These are phyloP conservation scores for Claviceps lovelessii DNA, from an alignment of 2,329 filamentous ascomycete genomes.

Conservation along the genomic window DNA sequence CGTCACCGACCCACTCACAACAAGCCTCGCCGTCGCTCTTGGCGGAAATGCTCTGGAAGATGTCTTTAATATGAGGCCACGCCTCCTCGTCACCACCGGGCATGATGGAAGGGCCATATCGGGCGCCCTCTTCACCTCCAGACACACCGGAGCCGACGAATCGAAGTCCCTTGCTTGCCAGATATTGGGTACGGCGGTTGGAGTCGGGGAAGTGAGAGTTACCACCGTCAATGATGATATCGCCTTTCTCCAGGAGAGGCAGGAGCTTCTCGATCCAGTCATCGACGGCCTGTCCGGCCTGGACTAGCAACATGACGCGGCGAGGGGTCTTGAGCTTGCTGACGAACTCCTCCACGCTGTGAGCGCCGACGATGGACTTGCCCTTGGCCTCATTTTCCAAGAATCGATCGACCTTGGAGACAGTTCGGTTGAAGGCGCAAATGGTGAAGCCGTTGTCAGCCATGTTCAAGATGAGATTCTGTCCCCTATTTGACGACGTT, in stretches of 20 bases:
- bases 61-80: conserved; percentile 96
- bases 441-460: conserved; percentile 91
- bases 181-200: conserved; percentile 91
- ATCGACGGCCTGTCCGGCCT: conserved; percentile 94
- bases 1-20: conserved; percentile 99
- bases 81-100: conserved; percentile 96
- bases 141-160: conserved; percentile 97
- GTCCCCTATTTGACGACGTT: conserved; percentile 34
- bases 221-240: conserved; percentile 97
- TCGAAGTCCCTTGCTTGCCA: conserved; percentile 71
- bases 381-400: conserved; percentile 83
- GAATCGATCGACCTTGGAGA: conserved; percentile 95
- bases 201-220: conserved; percentile 99
- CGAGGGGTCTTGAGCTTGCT: conserved; percentile 94
- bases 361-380: conserved; percentile 88
- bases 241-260: conserved; percentile 65
- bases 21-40: conserved; percentile 96
- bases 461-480: conserved; percentile 83
- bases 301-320: conserved; percentile 96
- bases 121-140: conserved; percentile 97
- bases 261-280: conserved; percentile 96
- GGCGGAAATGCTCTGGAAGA: conserved; percentile 94
- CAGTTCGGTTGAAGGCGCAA: conserved; percentile 96
- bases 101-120: conserved; percentile 96
- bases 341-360: conserved; percentile 88